phyloP scores from a whole-genome alignment of 2,329 filamentous ascomycete species.

The Monascus ruber region DNA sequence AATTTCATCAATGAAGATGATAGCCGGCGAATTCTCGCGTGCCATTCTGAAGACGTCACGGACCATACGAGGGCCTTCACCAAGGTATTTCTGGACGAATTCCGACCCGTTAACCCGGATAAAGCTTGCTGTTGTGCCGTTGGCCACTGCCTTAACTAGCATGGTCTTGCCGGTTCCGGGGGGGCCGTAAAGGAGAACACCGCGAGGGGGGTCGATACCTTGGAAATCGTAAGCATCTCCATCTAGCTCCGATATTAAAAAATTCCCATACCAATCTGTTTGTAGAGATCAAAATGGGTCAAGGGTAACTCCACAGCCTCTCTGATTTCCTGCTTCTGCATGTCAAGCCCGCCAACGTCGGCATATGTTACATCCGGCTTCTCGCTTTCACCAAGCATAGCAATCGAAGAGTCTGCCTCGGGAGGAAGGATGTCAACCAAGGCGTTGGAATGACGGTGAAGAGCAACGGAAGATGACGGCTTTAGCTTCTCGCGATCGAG shows the following conservation, averaged over 20 bases:
- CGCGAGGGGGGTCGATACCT: conserved; percentile 86
- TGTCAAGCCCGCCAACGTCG: conserved; percentile 93
- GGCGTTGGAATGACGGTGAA: conserved; percentile 96
- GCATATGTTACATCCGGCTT: conserved; percentile 98
- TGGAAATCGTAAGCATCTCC: conserved; percentile 10
- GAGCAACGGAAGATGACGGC: conserved; percentile 90
- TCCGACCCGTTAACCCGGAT: conserved; percentile 97
- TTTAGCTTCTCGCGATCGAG: conserved; percentile 97
- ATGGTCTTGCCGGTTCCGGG: conserved; percentile 96
- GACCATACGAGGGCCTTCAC: conserved; percentile 96
- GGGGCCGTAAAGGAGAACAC: conserved; percentile 90
- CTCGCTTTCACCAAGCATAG: conserved; percentile 92
- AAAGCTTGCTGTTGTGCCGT: conserved; percentile 95
- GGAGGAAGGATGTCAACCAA: conserved; percentile 98
- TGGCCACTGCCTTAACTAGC: conserved; percentile 95
- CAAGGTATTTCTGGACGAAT: conserved; percentile 97
- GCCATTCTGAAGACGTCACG: conserved; percentile 99
- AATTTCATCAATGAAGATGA: conserved; percentile 99
- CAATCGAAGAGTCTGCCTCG: conserved; percentile 96
- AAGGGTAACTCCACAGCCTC: conserved; percentile 94
- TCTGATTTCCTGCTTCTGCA: conserved; percentile 99
- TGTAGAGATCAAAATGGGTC: conserved; percentile 97
- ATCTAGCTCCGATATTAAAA: neutral
- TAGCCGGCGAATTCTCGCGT: conserved; percentile 91
- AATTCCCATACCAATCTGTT: conserved; percentile 64